Percentiles rank a stretch among this genome's conserved stretches.
Conservation (phyloP, 176 grass and related monocot genomes). For the Oryza officinalis region DNA sequence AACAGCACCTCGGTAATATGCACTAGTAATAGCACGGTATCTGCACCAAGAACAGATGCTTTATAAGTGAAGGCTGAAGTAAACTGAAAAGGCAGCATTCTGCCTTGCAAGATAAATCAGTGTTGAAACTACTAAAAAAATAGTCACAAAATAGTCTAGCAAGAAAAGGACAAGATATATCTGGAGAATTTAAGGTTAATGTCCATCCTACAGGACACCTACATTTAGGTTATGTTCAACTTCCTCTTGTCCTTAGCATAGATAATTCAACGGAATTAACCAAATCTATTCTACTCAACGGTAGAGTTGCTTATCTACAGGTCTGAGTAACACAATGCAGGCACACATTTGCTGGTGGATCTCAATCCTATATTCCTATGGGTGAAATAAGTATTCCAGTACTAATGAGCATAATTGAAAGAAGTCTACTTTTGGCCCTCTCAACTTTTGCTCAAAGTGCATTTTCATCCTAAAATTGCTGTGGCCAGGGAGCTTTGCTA, state of each 20-base stretch:
- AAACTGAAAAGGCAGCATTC: background rate
- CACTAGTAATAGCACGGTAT: constrained; percentile 91
- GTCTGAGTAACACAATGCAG: background rate
- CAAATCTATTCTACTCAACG: background rate
- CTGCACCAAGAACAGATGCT: constrained; percentile 35
- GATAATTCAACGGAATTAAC: constrained; percentile 6
- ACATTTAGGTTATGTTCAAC: background rate
- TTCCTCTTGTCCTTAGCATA: background rate
- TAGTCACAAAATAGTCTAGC: background rate
- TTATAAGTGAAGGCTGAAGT: background rate
- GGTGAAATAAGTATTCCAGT: background rate
- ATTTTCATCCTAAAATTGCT: background rate
- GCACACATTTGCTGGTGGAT: background rate
- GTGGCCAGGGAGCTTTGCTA: background rate
- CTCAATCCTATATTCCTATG: background rate
- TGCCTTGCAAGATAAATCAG: background rate
- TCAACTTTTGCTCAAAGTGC: background rate
- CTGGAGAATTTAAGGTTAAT: background rate
- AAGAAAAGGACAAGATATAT: background rate
- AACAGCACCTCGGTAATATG: constrained; percentile 88
- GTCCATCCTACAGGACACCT: too few species aligned
- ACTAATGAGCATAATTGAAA: background rate
- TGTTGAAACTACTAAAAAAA: background rate
- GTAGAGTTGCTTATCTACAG: background rate
- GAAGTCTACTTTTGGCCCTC: too few species aligned